Evolutionary conservation across 495 filamentous ascomycete species (phyloP), one percentile per base, ranked within the genome.

Genomic region (Glutinoglossum americanum): DNA sequence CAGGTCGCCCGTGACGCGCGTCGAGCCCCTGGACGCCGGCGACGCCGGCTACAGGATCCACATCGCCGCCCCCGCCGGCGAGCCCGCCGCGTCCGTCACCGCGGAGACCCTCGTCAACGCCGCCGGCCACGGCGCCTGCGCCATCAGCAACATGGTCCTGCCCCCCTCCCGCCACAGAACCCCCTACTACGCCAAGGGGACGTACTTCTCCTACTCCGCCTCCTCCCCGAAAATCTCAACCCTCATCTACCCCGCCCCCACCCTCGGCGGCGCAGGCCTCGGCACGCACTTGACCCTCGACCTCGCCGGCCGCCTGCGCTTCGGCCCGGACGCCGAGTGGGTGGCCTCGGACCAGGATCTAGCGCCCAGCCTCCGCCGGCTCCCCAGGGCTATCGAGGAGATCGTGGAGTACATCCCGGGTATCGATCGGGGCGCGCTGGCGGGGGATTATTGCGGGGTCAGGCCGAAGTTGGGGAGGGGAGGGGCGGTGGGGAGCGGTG

Each of bases 281-380:
- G 92, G 92, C 45, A 96, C 92, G 0, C 92, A 98, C 70, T 71
- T 98, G 5, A 98, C 92, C 0, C 75, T 97, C 21, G 92, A 98
- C 65, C 74, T 97, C 72, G 78, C 76, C 0, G 90, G 89, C 0
- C 77, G 85, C 0, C 76, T 97, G 28, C 83, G 89, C 37, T 98
- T 98, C 65, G 92, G 92, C 0, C 92, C 92, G 0, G 92, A 98
- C 64, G 86, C 96, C 13, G 89, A 97, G 67, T 97, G 93, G 92
- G 80, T 93, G 0, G 73, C 79, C 45, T 75, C 78, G 39, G 76
- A 83, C 0, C 68, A 62, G 27, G 79, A 83, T 61, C 69, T 80
- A 39, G 69, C 67, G 32, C 74, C 76, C 9, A 75, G 69, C n/a
- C 68, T 71, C 44, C 70, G 71, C n/a, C 71, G 84, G 1, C 69